Base-by-base conservation (phyloP, 192 early-diverging fungal species). In the Physocladia obscura region DNA sequence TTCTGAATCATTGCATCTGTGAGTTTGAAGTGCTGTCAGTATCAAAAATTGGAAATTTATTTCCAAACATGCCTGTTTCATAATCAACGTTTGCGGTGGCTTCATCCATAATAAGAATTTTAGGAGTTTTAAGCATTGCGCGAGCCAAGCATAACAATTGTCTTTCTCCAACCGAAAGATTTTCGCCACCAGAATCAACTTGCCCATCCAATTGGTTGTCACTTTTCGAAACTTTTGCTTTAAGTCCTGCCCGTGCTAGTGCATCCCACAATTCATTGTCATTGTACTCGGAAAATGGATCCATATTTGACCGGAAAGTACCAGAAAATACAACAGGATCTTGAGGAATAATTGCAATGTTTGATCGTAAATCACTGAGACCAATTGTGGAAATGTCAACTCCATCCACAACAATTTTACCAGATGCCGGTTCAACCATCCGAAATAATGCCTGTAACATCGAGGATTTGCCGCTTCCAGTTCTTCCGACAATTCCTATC, bases 161-260 rank as follows among this genome's bases (percentile, higher is more conserved):
- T 3, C 83, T 75, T 69, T 92, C 88, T 22, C 92, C 92, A 21
- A 93, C 86, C 26, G 87, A 90, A 57, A 95, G 86, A 78, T 95
- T 95, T 62, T 89, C 89, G 49, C 95, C 95, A 24, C 90, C 87
- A 57, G 92, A 89, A n/a, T 81, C 73, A 2, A 97, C 84, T 21
- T 58, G 57, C 4, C 83, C 83, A 21, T 92, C 89, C 27, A 95
- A 70, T 57, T 60, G 84, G 68, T 39, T 84, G 37, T 86, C 73
- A 37, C 34, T 51, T 39, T 36, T 55, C 26, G 44, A 58, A 29
- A 95, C 74, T 61, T 89, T 81, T 8, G 81, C 73, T 57, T 86
- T 83, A 22, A 94, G 77, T 49, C 89, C 85, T 6, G 90, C 84
- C 3, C 82, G 78, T 35, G 81, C 87, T 13, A 93, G 63, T 1